Base-by-base conservation (phyloP, 495 filamentous ascomycete species). In the Penicillium salamii region DNA sequence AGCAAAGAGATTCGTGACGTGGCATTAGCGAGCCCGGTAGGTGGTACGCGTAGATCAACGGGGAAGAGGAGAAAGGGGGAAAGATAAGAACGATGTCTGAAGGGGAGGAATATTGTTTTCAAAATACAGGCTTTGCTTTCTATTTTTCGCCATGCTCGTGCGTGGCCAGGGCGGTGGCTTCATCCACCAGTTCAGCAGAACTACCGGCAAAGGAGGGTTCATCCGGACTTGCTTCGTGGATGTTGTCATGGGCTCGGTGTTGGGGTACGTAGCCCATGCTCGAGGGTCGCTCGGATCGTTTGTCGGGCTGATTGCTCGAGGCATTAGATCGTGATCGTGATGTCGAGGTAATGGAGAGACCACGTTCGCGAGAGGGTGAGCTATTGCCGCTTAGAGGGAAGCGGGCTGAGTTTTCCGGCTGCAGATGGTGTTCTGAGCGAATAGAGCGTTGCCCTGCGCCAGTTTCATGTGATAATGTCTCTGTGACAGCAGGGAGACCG, bases 221-320 rank as follows among this genome's bases (percentile, higher is more conserved):
- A n/a, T 82, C 74, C 24, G 71, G 69, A 53, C 67, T 80, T 26
- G 80, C 76, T 51, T 75, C 82, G 48, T 77, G 76, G 37, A 84
- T 80, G 41, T 80, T 77, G 41, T 83, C 81, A 29, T 67, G 69
- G 0, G 79, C 76, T 28, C 78, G 72, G 52, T 88, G 83, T 23
- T 89, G 84, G 29, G 86, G 73, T n/a, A 92, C 89, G 55, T 83
- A 85, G 1, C 89, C 88, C 57, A 85, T 75, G 57, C 78, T 88
- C 3, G 85, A 79, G 3, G 85, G 81, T 24, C 80, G 77, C 32
- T 87, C 86, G 8, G 73, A 58, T 53, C 55, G 72, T 34, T 24
- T 63, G 46, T 70, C 69, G 7, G 71, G 48, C 34, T 40, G 55
- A 46, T 46, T 63, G 33, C 69, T 82, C 1, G 75, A 82, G 17